Evolutionary conservation across 2,329 filamentous ascomycete species (phyloP), one percentile per base, ranked within the genome.

Genomic region (Talaromyces amestolkiae): DNA sequence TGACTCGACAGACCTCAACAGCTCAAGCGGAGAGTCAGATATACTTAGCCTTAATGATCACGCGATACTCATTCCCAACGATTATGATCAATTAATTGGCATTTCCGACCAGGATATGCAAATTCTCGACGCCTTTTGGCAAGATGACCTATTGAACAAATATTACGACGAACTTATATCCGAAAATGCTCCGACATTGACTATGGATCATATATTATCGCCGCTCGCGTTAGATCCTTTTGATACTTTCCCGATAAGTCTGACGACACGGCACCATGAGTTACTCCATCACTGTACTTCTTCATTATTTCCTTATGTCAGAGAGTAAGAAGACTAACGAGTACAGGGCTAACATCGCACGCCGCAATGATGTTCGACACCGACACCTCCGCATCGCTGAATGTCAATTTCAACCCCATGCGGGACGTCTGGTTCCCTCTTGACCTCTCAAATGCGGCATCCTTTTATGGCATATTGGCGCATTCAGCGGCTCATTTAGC

Each of bases 361-460:
- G 54, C 65, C 4, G 61, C 54, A 24, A 66, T 66, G 65, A 53
- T 66, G 65, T 64, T 49, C 27, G 65, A 64, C 13, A 56, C 53
- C n/a, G 54, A 61, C 5, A 45, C 45, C 5, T 15, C 63, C 9
- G 43, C 62, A 31, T 43, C 65, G 9, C 53, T 56, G 4, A 37
- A 22, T 5, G 9, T 64, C 13, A 49, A 49, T 22, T 66, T 66
- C 17, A 64, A 60, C 24, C 65, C 65, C n/a, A 64, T 64, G 61
- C 61, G 65, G 6, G 65, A 66, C 43, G 62, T 66, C 6, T 66
- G 65, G 65, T 60, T 66, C 37, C 65, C 65, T 5, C 45, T 66
- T 8, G 65, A 66, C n/a, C 19, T 66, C 5, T 66, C 65, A 9
- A 66, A 66, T 49, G 54, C 65, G 3, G 65, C 61, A 22, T 66